phyloP scores from a whole-genome alignment of 371 early-diverging fungal species.

The Syncephalastrum racemosum region DNA sequence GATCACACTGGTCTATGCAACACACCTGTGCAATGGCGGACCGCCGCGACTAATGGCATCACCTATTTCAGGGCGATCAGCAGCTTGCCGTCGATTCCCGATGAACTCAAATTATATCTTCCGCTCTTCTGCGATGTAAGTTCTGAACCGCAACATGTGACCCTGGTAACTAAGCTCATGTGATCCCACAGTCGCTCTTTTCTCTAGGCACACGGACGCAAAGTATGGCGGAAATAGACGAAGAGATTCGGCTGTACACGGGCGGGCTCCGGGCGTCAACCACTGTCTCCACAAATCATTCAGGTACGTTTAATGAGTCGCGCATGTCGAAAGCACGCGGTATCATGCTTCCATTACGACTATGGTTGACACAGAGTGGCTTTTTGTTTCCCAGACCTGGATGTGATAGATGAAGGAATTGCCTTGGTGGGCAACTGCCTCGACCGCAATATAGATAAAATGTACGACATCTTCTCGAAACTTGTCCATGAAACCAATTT shows the following conservation, averaged over 20 bases:
- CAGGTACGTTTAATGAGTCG: conserved; percentile 28
- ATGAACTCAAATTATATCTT: conserved; percentile 70
- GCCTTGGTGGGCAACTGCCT: conserved; percentile 66
- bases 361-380: not conserved
- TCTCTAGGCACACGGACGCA: conserved; percentile 81
- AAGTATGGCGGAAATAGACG: conserved; percentile 84
- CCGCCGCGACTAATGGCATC: conserved; percentile 88
- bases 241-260: conserved; percentile 82
- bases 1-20: conserved; percentile 62
- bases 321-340: not conserved
- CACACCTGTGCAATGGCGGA: conserved; percentile 74
- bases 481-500: conserved; percentile 76
- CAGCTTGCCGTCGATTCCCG: conserved; percentile 58
- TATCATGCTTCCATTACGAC: not conserved
- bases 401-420: conserved; percentile 59
- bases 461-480: conserved; percentile 75
- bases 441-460: conserved; percentile 71
- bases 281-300: conserved; percentile 66
- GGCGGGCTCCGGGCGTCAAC: conserved; percentile 81
- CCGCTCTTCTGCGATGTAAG: conserved; percentile 79
- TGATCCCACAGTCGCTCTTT: conserved; percentile 56
- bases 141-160: not conserved
- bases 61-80: conserved; percentile 83
- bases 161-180: not conserved
- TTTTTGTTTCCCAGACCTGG: conserved; percentile 33